These are phyloP conservation scores for Russula vinacea DNA, from an alignment of 768 basidiomycete genomes.

Conservation along the genomic window DNA sequence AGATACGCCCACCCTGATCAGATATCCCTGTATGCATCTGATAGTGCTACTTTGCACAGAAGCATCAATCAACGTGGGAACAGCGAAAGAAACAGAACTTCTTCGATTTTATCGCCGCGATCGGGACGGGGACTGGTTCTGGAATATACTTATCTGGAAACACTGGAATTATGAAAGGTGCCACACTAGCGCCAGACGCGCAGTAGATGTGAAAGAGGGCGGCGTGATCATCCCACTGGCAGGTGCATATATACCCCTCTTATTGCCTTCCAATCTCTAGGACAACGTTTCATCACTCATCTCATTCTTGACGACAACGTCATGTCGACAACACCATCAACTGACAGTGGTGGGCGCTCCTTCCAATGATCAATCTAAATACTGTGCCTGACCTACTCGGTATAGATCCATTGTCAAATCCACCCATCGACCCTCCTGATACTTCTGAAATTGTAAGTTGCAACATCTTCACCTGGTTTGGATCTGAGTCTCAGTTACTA, in stretches of 20 bases:
- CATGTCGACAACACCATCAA: conserved; percentile 1
- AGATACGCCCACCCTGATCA: neutral
- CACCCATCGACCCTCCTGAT: neutral
- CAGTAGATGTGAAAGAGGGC: neutral
- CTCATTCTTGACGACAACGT: neutral
- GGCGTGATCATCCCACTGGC: neutral
- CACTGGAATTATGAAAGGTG: neutral
- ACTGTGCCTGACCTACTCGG: neutral
- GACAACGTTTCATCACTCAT: conserved; percentile 6
- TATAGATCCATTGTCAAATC: conserved; percentile 10
- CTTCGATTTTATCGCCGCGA: neutral
- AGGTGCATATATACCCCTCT: neutral
- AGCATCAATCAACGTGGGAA: neutral
- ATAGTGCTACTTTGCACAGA: neutral
- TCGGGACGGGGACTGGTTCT: neutral
- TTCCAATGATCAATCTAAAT: neutral
- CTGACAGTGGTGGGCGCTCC: neutral
- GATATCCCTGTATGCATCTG: neutral
- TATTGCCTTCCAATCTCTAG: neutral
- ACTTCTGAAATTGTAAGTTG: neutral
- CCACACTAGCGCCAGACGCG: neutral
- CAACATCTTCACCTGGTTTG: neutral
- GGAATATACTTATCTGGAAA: neutral
- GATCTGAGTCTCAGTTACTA: neutral
- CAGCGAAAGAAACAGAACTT: neutral